Percentiles rank a stretch among this genome's conserved stretches.
Evolutionary conservation across 495 filamentous ascomycete species (phyloP).

Genomic region (Daldinia vernicosa): DNA sequence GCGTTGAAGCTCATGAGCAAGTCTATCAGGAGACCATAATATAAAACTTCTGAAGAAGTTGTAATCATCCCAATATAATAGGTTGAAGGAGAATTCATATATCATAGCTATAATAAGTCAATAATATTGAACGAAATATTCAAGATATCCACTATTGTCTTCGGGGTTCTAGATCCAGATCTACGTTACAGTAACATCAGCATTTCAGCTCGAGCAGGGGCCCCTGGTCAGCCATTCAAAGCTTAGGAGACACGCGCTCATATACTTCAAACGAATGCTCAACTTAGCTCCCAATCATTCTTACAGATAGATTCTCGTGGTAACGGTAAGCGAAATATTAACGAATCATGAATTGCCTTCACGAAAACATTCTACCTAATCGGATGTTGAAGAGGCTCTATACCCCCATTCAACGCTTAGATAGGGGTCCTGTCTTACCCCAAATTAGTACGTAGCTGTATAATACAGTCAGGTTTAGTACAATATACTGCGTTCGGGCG

Average conservation of each 20-base stretch:
- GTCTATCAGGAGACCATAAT: neutral
- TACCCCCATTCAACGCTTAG: neutral
- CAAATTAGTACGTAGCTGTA: neutral
- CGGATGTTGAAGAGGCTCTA: neutral
- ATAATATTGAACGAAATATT: conserved; percentile 1
- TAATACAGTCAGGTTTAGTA: no score
- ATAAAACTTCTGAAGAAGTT: neutral
- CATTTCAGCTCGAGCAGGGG: conserved; percentile 14
- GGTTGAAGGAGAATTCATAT: neutral
- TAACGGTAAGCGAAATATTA: neutral
- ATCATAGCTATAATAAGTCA: no score
- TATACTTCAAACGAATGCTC: neutral
- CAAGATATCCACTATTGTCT: neutral
- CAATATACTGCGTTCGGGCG: no score
- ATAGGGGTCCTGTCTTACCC: neutral
- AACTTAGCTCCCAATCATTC: neutral
- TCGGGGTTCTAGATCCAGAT: neutral
- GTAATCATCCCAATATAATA: neutral
- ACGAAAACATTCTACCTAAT: no score
- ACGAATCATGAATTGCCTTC: neutral
- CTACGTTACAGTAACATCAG: conserved; percentile 22
- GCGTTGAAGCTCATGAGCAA: neutral
- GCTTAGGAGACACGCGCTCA: neutral
- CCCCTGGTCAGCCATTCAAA: conserved; percentile 6
- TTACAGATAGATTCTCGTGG: neutral